Evolutionary conservation across 371 early-diverging fungal species (phyloP), one percentile per base, ranked within the genome.

Genomic region (Actinomucor elegans): DNA sequence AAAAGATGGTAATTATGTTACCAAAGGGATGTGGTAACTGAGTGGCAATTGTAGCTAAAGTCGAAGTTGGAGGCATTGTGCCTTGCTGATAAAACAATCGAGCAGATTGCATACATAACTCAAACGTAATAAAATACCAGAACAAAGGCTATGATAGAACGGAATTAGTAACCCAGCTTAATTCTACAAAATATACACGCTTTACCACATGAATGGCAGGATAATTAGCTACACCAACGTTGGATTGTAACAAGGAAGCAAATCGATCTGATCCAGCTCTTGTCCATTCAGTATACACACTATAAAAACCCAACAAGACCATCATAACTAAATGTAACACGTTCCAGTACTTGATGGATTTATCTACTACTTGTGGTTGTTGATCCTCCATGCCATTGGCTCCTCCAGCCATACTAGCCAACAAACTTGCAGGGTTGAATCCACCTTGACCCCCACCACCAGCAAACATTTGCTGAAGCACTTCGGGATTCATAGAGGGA

Each of bases 91-190:
- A 68, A 17, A 73, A 56, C 62, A 83, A 68, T 14, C 80, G 63
- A 0, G 80, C 71, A 10, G 84, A 68, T 41, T 83, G 85, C 41
- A 85, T 38, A 15, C 76, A 51, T 27, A 85, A 35, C 36, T 85
- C 81, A 36, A 81, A 45, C 2, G 79, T 77, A 5, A 75, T 58
- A 71, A 83, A 85, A 50, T 85, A 82, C 85, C 85, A 85, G 58
- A 85, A 85, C 33, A 81, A 57, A 28, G 84, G 74, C 81, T 82
- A 61, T 7, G 11, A 31, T 31, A 31, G 5, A 11, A 7, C 5
- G 11, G 31, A 11, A 31, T 31, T 31, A 31, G 31, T 31, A 5
- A 5, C 31, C 5, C 31, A 7, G 11, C 31, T 7, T 31, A 7
- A 31, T 31, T 31, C 31, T 31, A 27, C 5, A 7, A n/a, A n/a